Percentiles rank a stretch among this genome's conserved stretches.
Conservation (phyloP, 192 early-diverging fungal species). For the Entrophospora sp. region DNA sequence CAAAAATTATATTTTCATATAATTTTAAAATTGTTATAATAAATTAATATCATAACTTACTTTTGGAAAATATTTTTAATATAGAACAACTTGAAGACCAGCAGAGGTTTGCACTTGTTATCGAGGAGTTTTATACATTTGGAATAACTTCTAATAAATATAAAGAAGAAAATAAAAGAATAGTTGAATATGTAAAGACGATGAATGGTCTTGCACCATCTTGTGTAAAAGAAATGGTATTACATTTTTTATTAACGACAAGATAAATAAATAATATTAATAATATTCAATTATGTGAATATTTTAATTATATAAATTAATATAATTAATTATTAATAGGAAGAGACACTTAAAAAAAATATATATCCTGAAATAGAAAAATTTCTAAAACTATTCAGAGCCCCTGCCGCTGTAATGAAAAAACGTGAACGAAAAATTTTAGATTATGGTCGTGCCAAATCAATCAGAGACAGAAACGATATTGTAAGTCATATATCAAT, state of each 20-base stretch:
- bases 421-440: slow-evolving; percentile 64
- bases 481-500: slow-evolving; percentile 26
- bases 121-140: slow-evolving; percentile 52
- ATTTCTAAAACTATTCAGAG: slow-evolving; percentile 45
- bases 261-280: too few relatives aligned
- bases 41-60: too few relatives aligned
- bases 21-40: too few relatives aligned
- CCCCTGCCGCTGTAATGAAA: slow-evolving; percentile 59
- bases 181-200: slow-evolving; percentile 8
- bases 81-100: slow-evolving; percentile 47
- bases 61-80: not conserved
- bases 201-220: slow-evolving; percentile 1
- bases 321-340: not conserved
- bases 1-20: too few relatives aligned
- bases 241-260: too few relatives aligned
- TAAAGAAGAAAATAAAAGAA: not conserved
- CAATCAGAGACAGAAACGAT: slow-evolving; percentile 52
- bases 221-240: slow-evolving; percentile 17
- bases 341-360: slow-evolving; percentile 23
- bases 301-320: not conserved
- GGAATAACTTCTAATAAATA: not conserved
- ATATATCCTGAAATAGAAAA: slow-evolving; percentile 42
- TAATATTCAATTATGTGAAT: not conserved
- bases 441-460: slow-evolving; percentile 59
- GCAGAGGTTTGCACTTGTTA: slow-evolving; percentile 35